A percentile compares a stretch with the other conserved stretches of the same genome.
Conservation (phyloP, 768 basidiomycete genomes). For the Russula abietina region DNA sequence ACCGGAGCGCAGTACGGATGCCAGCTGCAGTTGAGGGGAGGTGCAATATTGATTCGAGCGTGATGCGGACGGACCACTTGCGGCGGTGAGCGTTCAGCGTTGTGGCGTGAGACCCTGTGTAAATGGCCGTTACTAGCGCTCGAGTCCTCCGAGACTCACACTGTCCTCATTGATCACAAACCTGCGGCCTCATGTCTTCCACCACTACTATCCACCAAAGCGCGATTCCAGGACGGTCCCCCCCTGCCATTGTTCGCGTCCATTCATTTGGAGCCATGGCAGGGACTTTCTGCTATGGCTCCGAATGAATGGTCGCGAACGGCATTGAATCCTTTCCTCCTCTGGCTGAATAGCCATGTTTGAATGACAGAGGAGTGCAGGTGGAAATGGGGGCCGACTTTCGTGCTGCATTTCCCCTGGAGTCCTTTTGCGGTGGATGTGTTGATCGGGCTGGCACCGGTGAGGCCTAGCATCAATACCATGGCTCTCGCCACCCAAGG, state of each 20-base stretch:
- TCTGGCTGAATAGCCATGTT: too few species aligned
- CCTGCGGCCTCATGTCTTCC: not conserved
- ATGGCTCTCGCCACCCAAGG: not conserved
- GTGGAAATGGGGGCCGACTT: slow-evolving; percentile 4
- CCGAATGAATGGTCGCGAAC: too few species aligned
- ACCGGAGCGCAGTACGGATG: too few species aligned
- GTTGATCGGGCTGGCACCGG: not conserved
- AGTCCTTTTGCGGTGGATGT: not conserved
- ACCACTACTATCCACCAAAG: not conserved
- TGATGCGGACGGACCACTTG: too few species aligned
- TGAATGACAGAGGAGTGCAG: too few species aligned
- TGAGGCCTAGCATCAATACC: not conserved
- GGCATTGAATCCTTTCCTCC: too few species aligned
- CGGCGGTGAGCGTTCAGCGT: too few species aligned
- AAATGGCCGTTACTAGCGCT: not conserved
- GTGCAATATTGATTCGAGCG: too few species aligned
- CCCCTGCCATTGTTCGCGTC: not conserved
- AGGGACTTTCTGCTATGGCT: too few species aligned
- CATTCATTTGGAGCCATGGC: not conserved
- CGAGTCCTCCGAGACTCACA: not conserved
- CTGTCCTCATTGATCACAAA: not conserved
- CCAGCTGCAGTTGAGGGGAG: too few species aligned
- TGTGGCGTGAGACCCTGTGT: not conserved
- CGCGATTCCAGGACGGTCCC: not conserved
- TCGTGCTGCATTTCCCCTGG: not conserved